These are phyloP conservation scores for Arachnopeziza araneosa DNA, from an alignment of 2,329 filamentous ascomycete genomes.

Conservation along the genomic window DNA sequence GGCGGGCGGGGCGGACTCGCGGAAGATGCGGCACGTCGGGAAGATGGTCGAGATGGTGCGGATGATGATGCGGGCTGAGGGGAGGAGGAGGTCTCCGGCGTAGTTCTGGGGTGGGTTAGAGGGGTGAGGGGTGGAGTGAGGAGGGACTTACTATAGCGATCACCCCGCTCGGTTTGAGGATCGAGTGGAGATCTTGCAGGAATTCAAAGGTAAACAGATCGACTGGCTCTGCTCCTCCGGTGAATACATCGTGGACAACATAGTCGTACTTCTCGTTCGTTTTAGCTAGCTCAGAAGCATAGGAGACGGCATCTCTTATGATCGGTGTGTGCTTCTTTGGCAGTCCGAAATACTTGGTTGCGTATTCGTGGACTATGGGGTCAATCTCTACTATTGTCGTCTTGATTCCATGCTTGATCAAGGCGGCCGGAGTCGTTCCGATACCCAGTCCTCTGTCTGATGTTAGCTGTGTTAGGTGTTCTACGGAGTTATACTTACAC, in stretches of 20 bases:
- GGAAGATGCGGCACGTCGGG: slow-evolving; percentile 84
- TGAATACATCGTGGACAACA: slow-evolving; percentile 97
- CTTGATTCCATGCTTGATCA: slow-evolving; percentile 82
- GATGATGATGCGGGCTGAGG: slow-evolving; percentile 71
- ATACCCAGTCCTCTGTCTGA: slow-evolving; percentile 72
- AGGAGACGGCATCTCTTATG: slow-evolving; percentile 77
- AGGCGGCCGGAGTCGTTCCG: slow-evolving; percentile 80
- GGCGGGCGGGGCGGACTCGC: slow-evolving; percentile 59
- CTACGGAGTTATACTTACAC: slow-evolving; percentile 54
- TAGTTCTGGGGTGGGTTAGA: slow-evolving; percentile 65
- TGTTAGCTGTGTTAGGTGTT: slow-evolving; percentile 18
- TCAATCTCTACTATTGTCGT: slow-evolving; percentile 96
- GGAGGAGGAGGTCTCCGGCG: slow-evolving; percentile 77
- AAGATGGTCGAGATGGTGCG: slow-evolving; percentile 80
- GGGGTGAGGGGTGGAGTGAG: background rate
- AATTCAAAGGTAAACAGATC: slow-evolving; percentile 86
- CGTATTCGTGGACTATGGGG: slow-evolving; percentile 79
- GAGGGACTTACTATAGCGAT: slow-evolving; percentile 70
- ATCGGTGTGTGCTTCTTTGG: slow-evolving; percentile 71
- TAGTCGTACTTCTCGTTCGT: slow-evolving; percentile 64
- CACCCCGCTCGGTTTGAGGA: slow-evolving; percentile 73
- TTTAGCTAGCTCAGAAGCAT: slow-evolving; percentile 44
- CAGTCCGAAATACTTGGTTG: slow-evolving; percentile 75
- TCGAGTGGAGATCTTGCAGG: slow-evolving; percentile 59
- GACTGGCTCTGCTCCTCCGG: slow-evolving; percentile 86